These are phyloP conservation scores for Acacia crassicarpa DNA, from an alignment of 306 rosid species.

Conservation along the genomic window DNA sequence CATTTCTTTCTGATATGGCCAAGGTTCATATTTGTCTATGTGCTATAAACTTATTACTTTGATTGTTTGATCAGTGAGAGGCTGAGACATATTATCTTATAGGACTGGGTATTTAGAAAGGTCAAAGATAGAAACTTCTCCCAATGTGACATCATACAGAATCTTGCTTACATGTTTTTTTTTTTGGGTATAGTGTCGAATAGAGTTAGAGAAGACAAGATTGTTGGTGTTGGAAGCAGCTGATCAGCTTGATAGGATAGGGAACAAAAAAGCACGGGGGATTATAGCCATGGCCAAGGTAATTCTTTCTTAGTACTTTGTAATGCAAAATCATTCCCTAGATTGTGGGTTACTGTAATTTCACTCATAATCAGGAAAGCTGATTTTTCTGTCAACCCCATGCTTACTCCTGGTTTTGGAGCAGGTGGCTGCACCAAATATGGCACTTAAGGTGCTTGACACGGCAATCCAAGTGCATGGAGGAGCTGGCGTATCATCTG, in stretches of 20 bases:
- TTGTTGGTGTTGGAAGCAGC: slow-evolving; percentile 94
- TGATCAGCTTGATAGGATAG: slow-evolving; percentile 85
- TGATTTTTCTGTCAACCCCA: slow-evolving; percentile 5
- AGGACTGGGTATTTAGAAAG: background rate
- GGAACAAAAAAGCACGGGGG: slow-evolving; percentile 87
- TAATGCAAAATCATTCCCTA: background rate
- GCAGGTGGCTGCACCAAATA: slow-evolving; percentile 93
- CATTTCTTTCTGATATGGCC: slow-evolving; percentile 82
- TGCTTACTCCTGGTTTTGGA: slow-evolving; percentile 27
- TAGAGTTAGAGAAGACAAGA: slow-evolving; percentile 79
- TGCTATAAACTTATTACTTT: background rate
- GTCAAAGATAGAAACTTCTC: slow-evolving; percentile 6
- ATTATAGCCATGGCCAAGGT: slow-evolving; percentile 97
- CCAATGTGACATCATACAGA: background rate
- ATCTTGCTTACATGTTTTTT: slow-evolving; percentile 14
- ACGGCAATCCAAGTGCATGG: slow-evolving; percentile 99
- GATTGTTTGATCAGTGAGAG: background rate
- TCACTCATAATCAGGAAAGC: slow-evolving; percentile 1
- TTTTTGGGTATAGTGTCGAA: slow-evolving; percentile 63
- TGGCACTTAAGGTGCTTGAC: slow-evolving; percentile 89
- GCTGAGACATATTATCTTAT: background rate
- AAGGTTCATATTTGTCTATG: slow-evolving; percentile 46
- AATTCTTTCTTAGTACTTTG: slow-evolving; percentile 10
- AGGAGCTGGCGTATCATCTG: slow-evolving; percentile 83
- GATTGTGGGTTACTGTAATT: background rate